Base-by-base conservation (phyloP, 2,329 filamentous ascomycete species). In the Penicillium sp. region DNA sequence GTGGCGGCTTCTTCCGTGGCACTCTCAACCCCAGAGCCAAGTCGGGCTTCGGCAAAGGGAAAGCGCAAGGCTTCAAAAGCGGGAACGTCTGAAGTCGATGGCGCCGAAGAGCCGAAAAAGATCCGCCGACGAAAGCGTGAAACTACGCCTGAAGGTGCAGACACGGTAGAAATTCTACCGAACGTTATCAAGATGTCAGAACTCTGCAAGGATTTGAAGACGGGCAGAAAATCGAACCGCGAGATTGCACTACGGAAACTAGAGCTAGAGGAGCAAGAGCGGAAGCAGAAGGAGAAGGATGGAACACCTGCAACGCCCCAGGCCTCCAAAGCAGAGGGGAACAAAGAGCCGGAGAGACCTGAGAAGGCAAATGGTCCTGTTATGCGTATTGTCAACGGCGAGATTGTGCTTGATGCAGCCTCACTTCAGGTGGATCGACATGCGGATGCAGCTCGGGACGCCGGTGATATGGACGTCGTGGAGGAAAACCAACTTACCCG, bases 221-320 rank as follows among this genome's bases (percentile, higher is more conserved):
- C 78, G 1, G 85, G 85, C 46, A 83, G 80, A 61, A 79, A 80
- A 39, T 88, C 85, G 0, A 78, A 80, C 57, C 78, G 80, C 6
- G 85, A 87, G 63, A 80, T 77, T 53, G 79, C 83, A 61, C 78
- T 88, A 72, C 80, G 81, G 9, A 78, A 78, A 54, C 80, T 87
- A 55, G 81, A 88, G 62, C 80, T 81, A 76, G 79, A 75, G 2
- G 83, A 85, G 56, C 78, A 83, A 31, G 78, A 76, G 57, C 69
- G 69, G 54, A 79, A 76, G 57, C 69, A 75, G 57, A 72, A 72
- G 54, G 72, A 72, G 44, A 72, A 76, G 53, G 69, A 74, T 44
- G 71, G 66, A n/a, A 60, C 61, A 6, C 58, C 50, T 11, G 27
- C 55, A 27, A 59, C 61, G n/a, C 58, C 64, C n/a, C 71, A 72